These are phyloP conservation scores for Brasenia schreberi DNA, from an alignment of 164 flowering plant genomes.

Conservation along the genomic window DNA sequence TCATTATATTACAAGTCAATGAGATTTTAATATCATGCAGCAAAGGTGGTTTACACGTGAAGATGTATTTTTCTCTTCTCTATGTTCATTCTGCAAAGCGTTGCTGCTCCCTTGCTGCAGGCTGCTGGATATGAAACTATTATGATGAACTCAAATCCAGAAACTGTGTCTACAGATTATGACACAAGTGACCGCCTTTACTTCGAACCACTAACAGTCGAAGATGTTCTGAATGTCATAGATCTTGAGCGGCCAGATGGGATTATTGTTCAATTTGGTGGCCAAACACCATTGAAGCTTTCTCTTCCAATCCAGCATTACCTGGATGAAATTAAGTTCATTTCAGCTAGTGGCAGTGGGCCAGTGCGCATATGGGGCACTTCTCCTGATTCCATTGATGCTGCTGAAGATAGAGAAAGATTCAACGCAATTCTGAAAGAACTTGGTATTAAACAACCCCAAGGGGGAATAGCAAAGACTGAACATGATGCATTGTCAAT, in stretches of 20 bases:
- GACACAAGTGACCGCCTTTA: conserved; percentile 96
- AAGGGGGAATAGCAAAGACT: conserved; percentile 84
- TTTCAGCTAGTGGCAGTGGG: conserved; percentile 49
- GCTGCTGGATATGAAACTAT: conserved; percentile 85
- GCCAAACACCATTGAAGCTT: conserved; percentile 80
- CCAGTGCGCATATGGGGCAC: conserved; percentile 79
- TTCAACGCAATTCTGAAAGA: conserved; percentile 69
- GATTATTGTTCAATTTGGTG: conserved; percentile 88
- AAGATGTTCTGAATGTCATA: conserved; percentile 74
- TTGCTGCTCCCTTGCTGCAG: conserved; percentile 17
- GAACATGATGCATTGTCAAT: conserved; percentile 69
- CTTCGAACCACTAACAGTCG: conserved; percentile 92
- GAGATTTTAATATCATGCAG: too few relatives aligned
- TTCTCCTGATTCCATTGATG: conserved; percentile 85
- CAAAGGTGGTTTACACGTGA: neutral
- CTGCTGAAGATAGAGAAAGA: conserved; percentile 82
- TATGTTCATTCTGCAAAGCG: neutral
- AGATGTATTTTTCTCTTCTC: neutral
- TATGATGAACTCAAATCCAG: conserved; percentile 97
- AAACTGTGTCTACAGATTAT: conserved; percentile 95
- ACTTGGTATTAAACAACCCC: conserved; percentile 62
- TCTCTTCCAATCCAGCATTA: conserved; percentile 70
- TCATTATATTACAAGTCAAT: too few relatives aligned
- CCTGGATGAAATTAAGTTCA: conserved; percentile 46
- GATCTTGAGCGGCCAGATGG: conserved; percentile 90